Evolutionary conservation across 768 basidiomycete genomes (phyloP), one percentile per base, ranked within the genome.

Genomic region (Ramaria sp.): DNA sequence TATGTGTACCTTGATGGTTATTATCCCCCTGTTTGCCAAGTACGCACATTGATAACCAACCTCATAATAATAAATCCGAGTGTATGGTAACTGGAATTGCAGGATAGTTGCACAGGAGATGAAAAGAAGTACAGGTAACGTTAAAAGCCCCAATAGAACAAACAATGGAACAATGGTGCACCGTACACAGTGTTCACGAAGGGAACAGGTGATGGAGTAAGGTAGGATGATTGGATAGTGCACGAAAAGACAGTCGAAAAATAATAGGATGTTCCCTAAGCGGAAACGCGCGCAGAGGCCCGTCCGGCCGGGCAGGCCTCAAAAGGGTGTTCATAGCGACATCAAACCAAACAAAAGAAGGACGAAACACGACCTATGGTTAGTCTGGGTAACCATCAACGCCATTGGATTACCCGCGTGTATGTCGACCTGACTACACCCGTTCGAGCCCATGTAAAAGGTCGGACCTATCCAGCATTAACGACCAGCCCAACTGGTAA

Each of bases 41-140:
- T n/a, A n/a, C n/a, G n/a, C 32, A 9, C 32, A 34, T 9, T 34
- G 32, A 9, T n/a, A 16, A 41, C 38, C 8, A 16, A 41, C 10
- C 16, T 41, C 3, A 2, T 16, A 41, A n/a, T n/a, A 4, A 16
- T 41, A 22, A n/a, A 41, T 41, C 20, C 39, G n/a, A 41, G 18
- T 4, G n/a, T 41, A 22, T n/a, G n/a, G 20, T n/a, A 41, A 41
- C 39, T 41, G 39, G 4, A 41, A 41, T 41, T 41, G 39, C 39
- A 16, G 16, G 39, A 41, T 41, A 41, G 16, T 47, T 47, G 45
- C 45, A 47, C 25, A 47, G 5, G 28, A 34, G 32, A 47, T 34
- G 24, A 37, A 39, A 39, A 50, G 49, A 50, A 50, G 38, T 41
- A 53, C 28, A 53, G 41, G 43, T 44, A 44, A 44, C 30, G 36